phyloP scores from a whole-genome alignment of 2,329 filamentous ascomycete genomes.

The Apiospora pterosperma region DNA sequence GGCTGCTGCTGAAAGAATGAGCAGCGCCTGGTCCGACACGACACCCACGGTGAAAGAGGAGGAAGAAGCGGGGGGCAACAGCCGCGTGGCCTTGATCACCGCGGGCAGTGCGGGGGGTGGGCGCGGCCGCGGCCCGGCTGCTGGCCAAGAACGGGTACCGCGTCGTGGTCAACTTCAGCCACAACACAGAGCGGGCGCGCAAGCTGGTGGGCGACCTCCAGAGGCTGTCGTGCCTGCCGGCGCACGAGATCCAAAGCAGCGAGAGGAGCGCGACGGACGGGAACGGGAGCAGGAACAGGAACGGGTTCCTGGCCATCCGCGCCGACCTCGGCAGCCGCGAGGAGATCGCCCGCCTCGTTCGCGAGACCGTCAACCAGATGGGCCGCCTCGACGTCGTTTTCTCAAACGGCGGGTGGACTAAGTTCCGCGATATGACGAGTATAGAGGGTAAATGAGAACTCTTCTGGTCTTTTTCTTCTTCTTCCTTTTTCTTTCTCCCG shows the following conservation, averaged over 20 bases:
- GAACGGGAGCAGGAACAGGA: constrained; percentile 28
- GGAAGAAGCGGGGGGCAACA: not conserved
- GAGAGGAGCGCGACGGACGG: constrained; percentile 6
- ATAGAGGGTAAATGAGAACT: constrained; percentile 3
- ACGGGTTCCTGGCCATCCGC: constrained; percentile 49
- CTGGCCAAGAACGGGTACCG: constrained; percentile 68
- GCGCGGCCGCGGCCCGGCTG: constrained; percentile 62
- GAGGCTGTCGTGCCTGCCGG: constrained; percentile 36
- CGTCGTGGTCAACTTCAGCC: constrained; percentile 71
- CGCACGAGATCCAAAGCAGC: not conserved
- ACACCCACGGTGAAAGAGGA: not conserved
- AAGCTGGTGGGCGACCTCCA: constrained; percentile 54
- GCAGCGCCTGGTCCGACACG: not conserved
- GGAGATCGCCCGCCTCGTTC: constrained; percentile 58
- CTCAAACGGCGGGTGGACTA: constrained; percentile 65
- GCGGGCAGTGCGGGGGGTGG: constrained; percentile 64
- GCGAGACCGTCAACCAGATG: constrained; percentile 55
- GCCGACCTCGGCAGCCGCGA: constrained; percentile 62
- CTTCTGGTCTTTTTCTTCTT: not conserved
- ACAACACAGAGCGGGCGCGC: constrained; percentile 56
- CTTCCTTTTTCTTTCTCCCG: not conserved
- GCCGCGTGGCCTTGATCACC: constrained; percentile 42
- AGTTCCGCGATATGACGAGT: constrained; percentile 22
- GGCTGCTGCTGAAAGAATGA: not conserved
- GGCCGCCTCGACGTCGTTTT: constrained; percentile 74